Evolutionary conservation across 768 basidiomycete genomes (phyloP), one percentile per base, ranked within the genome.

Genomic region (Pleurotus djamor): DNA sequence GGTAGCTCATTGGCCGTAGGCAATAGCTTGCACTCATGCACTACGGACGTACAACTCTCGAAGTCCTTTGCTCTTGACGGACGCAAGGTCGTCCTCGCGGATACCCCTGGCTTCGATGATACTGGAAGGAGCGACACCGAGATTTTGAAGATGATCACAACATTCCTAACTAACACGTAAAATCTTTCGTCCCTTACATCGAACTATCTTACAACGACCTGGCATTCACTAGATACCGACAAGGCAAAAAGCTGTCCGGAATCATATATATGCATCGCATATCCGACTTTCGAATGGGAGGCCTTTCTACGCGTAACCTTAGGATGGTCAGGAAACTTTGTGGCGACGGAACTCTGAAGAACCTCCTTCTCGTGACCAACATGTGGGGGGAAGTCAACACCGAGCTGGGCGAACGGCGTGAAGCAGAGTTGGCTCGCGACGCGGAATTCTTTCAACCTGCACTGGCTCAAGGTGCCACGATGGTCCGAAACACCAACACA

Each of bases 331-430:
- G 71, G 49, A 71, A 76, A 52, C 69, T 81, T 12, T 82, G 80
- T 63, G 79, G 79, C n/a, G 73, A 72, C 16, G 68, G 55, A 49
- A 69, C 74, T 5, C 70, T 75, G 59, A 69, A 70, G 37, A 78
- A 79, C 59, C 74, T 82, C 52, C 71, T 78, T 48, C 69, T 81
- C 56, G 74, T 71, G 45, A 82, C 80, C 59, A 80, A 71, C 36
- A 81, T 71, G 74, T 80, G 79, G 78, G 69, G 67, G 3, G 68
- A 69, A 50, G 75, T 76, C 48, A 62, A 66, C 59, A 66, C 61
- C 44, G 70, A 66, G 59, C 14, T 68, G 35, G 78, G 75, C 65
- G 60, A 28, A 49, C 36, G 36, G 16, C 57, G 57, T 28, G 57
- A 58, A 38, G 47, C 33, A 9, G 57, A 58, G 34, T 44, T 58